Base-by-base conservation (phyloP, 345 rosid species). In the Eucalyptus regnans region DNA sequence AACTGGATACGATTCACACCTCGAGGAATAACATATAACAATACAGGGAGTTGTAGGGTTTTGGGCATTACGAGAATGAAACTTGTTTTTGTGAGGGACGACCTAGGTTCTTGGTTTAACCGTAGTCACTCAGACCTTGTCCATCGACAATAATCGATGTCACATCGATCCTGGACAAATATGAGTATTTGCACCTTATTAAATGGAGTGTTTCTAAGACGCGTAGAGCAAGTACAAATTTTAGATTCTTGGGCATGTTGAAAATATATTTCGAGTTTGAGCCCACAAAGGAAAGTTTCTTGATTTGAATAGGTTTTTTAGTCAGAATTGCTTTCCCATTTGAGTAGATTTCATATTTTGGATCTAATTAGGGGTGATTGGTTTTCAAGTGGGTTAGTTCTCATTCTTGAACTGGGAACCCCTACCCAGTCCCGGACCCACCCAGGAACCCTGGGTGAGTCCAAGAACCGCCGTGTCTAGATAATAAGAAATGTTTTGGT, bases 251-350 rank as follows among this genome's bases (percentile, higher is more conserved):
- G 2, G 9, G 12, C 7, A 31, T 8, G 23, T 31, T 68, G 22
- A 31, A 31, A 68, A 68, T 31, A 68, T 71, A 7, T 71, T 7
- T 37, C 7, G 27, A 71, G 4, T 71, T 71, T 71, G 46, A 71
- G 4, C 8, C 1, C 1, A 5, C 31, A 71, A 18, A 17, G 0
- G 3, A 18, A 37, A 37, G 14, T 18, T 9, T 37, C 46, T 0
- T 18, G 1, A 18, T 71, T 37, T 71, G 46, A 9, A 37, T 37
- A 37, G 13, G 1, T 71, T 37, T 71, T 22, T 20, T 18, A 18
- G 46, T 37, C 2, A 2, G 13, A 71, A 22, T 71, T 18, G 81
- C 46, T 37, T 33, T 71, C 14, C 7, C 43, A 37, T 71, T 9
- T 9, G 46, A 71, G 44, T 33, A 71, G 44, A 20, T 71, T 17